Evolutionary conservation across 768 basidiomycete species (phyloP), one percentile per base, ranked within the genome.

Genomic region (Pleurotus tuber-regium): DNA sequence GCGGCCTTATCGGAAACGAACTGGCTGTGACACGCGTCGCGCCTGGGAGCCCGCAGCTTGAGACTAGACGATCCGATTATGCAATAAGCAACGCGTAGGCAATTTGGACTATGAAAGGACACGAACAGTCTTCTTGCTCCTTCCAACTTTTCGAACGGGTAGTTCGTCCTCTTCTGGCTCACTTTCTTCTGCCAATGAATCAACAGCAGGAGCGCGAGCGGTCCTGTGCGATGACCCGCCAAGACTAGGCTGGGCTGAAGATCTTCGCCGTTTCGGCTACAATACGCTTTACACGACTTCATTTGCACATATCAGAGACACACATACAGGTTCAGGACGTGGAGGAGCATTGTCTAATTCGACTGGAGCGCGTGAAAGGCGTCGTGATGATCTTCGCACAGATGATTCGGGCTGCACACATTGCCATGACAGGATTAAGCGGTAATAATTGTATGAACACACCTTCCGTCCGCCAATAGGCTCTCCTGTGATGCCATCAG

Each of bases 401-500:
- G 67, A 43, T 28, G 55, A 54, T 46, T 66, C 48, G 19, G 25
- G 55, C 57, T 64, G 36, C 38, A 54, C 26, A 56, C 44, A 39
- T 38, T 51, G 16, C 29, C 51, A 26, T 35, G 48, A 53, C 44
- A 59, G 55, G 31, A 16, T 54, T 33, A 24, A 26, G 31, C 26
- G 14, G n/a, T 11, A 23, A 40, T 19, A 41, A 41, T 18, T 25
- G 5, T 8, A 25, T 35, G 14, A 4, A 57, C 64, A 43, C 48
- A 82, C 84, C 72, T 76, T 78, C 42, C 64, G 60, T 43, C 70
- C 74, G 59, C 67, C 73, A 53, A 92, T 66, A 29, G 78, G 84
- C 63, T 77, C 67, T n/a, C 91, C 91, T 5, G 91, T 92, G n/a
- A 83, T 55, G 18, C 91, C 91, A 64, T 93, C 88, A 31, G 73